Evolutionary conservation across 495 filamentous ascomycete genomes (phyloP).

Genomic region (Annulohypoxylon stygium): DNA sequence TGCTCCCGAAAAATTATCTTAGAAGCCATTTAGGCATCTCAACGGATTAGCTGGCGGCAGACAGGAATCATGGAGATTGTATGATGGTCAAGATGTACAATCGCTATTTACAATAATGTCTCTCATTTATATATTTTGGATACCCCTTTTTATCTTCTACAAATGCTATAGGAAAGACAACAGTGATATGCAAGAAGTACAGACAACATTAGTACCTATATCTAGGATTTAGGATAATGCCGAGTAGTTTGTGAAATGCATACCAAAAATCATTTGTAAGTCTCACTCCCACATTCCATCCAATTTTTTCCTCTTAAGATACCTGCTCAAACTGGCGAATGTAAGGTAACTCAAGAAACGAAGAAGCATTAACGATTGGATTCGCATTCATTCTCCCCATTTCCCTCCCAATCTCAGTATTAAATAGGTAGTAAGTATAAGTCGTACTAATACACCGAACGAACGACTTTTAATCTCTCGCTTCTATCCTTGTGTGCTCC

Average conservation of each 20-base stretch:
- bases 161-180: not conserved
- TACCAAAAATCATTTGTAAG: not conserved
- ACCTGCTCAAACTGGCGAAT: no score
- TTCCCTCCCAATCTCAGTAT: not conserved
- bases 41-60: not conserved
- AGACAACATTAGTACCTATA: no score
- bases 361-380: no score
- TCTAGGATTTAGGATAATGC: not conserved
- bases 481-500: not conserved
- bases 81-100: not conserved
- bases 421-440: conserved; percentile 6
- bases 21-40: not conserved
- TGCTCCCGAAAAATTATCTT: not conserved
- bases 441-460: conserved; percentile 17
- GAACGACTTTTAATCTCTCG: conserved; percentile 4
- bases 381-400: conserved; percentile 10
- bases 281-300: not conserved
- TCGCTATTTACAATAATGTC: conserved; percentile 13
- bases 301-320: no score
- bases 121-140: conserved; percentile 35
- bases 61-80: conserved; percentile 7
- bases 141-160: conserved; percentile 33
- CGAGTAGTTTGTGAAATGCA: not conserved
- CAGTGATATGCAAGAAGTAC: conserved; percentile 11
- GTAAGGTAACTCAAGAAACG: no score